Evolutionary conservation across 177 flowering plant genomes (phyloP), one percentile per base, ranked within the genome.

Genomic region (Vitis hybrid): DNA sequence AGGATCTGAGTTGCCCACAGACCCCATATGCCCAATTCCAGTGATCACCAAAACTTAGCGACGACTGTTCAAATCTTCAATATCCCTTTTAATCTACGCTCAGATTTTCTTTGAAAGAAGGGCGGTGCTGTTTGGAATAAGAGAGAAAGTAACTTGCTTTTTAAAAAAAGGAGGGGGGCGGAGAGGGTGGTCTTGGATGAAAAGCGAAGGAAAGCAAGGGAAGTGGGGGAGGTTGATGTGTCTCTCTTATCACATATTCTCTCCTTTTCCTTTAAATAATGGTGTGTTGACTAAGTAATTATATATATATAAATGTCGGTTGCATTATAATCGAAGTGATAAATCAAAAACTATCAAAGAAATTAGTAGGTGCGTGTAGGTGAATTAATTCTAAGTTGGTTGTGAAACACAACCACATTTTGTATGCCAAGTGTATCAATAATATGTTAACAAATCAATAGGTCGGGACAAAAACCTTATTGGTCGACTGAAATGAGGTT

Each of bases 1-100:
- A 1, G 80, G 78, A 56, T 67, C 81, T 33, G 70, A 78, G 76
- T 70, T 79, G 39, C 73, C 79, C 2, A 56, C 20, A 50, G 80
- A 72, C 67, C 76, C 75, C 80, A 78, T 75, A 14, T 48, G 10
- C n/a, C 29, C 39, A 64, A 49, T 57, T 49, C 12, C 12, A 16
- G 33, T 2, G 55, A 16, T 13, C 66, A 64, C 10, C 60, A 3
- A 67, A 11, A 1, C 13, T 20, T 16, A 1, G 13, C 33, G 9
- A 5, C 45, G 13, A 56, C 50, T 9, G 29, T 0, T 20, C 8
- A 20, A 26, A 20, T 33, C 29, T 59, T 18, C 18, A 18, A 18
- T 18, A 18, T 18, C 18, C 62, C 29, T 26, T 59, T 0, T 20
- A 5, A 11, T 51, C 45, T 66, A 15, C 5, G 6, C 19, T 26